phyloP scores from a whole-genome alignment of 495 filamentous ascomycete species.

The Aspergillus asperescens region DNA sequence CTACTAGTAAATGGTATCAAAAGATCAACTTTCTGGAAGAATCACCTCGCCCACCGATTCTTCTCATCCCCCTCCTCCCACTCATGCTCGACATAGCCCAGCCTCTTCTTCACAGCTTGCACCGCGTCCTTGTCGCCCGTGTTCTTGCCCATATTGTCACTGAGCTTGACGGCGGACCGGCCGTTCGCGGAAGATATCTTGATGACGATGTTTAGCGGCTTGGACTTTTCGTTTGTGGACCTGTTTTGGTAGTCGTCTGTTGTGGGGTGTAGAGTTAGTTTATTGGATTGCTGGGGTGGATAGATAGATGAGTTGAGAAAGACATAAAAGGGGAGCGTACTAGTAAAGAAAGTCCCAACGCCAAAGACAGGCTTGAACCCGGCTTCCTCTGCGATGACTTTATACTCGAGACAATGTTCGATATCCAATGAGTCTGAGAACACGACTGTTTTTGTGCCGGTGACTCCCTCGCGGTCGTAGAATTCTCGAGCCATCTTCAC shows the following conservation, averaged over 20 bases:
- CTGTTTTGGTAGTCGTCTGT: constrained; percentile 71
- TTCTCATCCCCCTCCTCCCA: constrained; percentile 84
- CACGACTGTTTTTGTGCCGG: constrained; percentile 84
- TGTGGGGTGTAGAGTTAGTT: background rate
- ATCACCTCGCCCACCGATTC: constrained; percentile 62
- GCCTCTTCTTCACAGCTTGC: constrained; percentile 69
- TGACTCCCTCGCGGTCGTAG: constrained; percentile 72
- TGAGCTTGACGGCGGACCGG: constrained; percentile 87
- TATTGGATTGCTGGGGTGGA: background rate
- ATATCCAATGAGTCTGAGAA: constrained; percentile 95
- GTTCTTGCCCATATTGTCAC: constrained; percentile 95
- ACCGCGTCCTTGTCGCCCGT: constrained; percentile 80
- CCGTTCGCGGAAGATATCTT: constrained; percentile 83
- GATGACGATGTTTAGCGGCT: constrained; percentile 96
- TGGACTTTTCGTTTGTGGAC: constrained; percentile 70
- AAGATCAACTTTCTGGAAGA: too few relatives aligned
- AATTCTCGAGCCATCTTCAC: constrained; percentile 80
- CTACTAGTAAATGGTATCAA: too few relatives aligned
- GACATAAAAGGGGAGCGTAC: constrained; percentile 31
- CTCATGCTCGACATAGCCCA: constrained; percentile 79
- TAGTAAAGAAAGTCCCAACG: constrained; percentile 91
- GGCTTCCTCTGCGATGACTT: constrained; percentile 67
- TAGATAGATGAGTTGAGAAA: background rate
- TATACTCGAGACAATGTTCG: constrained; percentile 86
- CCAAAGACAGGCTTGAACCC: constrained; percentile 84